A percentile compares a stretch with the other conserved stretches of the same genome.
phyloP scores from a whole-genome alignment of 2,329 filamentous ascomycete genomes.

The Fusarium sp. region DNA sequence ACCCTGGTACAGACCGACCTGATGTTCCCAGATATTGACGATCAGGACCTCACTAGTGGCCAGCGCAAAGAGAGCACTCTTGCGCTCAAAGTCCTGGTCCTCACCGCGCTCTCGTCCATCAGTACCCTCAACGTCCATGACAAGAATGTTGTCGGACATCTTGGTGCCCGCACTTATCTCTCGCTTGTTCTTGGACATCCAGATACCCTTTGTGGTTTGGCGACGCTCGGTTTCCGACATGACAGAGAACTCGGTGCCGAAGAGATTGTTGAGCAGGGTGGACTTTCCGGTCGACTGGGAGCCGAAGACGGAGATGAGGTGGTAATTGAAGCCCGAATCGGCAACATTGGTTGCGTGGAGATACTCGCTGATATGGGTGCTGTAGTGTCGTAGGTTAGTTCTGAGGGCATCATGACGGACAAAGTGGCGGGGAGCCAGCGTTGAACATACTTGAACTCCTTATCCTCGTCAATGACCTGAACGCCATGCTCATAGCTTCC shows the following conservation, averaged over 20 bases:
- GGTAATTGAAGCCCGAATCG: conserved; percentile 96
- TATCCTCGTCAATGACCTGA: conserved; percentile 92
- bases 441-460: conserved; percentile 88
- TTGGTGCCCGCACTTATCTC: conserved; percentile 61
- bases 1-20: conserved; percentile 97
- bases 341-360: conserved; percentile 83
- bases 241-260: conserved; percentile 95
- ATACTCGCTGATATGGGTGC: conserved; percentile 83
- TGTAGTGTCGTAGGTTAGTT: conserved; percentile 54
- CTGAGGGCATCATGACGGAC: conserved; percentile 16
- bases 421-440: conserved; percentile 17
- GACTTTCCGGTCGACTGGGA: conserved; percentile 99
- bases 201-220: conserved; percentile 99
- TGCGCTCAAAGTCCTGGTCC: conserved; percentile 98
- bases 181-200: conserved; percentile 97
- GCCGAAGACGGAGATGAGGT: conserved; percentile 98
- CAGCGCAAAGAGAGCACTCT: conserved; percentile 95
- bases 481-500: conserved; percentile 90
- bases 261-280: conserved; percentile 94
- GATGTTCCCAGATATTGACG: conserved; percentile 99
- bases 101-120: conserved; percentile 96
- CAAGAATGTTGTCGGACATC: conserved; percentile 98
- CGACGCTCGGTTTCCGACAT: conserved; percentile 96
- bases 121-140: conserved; percentile 99
- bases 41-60: conserved; percentile 98